Percentiles rank a stretch among this genome's conserved stretches.
phyloP scores from a whole-genome alignment of 2,329 filamentous ascomycete genomes.

The Zymoseptoria brevis region DNA sequence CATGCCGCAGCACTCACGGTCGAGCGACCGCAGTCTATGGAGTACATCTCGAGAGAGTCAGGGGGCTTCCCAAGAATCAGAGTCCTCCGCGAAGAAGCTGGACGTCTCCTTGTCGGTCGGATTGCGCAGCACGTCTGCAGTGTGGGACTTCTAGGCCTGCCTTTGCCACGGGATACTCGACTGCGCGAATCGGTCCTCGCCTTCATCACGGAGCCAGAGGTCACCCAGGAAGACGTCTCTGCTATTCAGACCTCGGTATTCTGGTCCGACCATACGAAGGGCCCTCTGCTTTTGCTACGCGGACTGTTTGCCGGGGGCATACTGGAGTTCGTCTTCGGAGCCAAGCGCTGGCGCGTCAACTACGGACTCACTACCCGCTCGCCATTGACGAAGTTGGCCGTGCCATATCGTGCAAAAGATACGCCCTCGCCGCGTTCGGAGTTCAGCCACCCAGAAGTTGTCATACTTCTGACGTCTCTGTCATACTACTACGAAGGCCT shows the following conservation, averaged over 20 bases:
- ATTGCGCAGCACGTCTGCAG: not conserved
- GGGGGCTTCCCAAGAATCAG: slow-evolving; percentile 48
- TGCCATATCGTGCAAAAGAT: slow-evolving; percentile 61
- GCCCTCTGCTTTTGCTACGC: slow-evolving; percentile 44
- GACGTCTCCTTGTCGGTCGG: not conserved
- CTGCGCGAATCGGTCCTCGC: slow-evolving; percentile 9
- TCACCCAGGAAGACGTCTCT: not conserved
- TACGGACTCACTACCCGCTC: slow-evolving; percentile 44
- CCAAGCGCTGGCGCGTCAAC: slow-evolving; percentile 60
- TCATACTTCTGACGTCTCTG: slow-evolving; percentile 57
- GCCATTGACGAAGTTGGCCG: slow-evolving; percentile 47
- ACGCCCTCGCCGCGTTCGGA: slow-evolving; percentile 55
- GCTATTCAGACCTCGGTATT: not conserved
- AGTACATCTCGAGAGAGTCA: slow-evolving; percentile 7
- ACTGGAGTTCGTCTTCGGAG: slow-evolving; percentile 50
- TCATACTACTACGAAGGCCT: slow-evolving; percentile 60
- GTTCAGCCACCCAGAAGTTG: slow-evolving; percentile 61
- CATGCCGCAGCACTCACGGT: not conserved
- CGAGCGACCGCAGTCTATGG: not conserved
- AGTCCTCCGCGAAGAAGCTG: slow-evolving; percentile 40
- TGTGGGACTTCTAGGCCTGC: slow-evolving; percentile 9
- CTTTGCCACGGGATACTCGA: slow-evolving; percentile 5
- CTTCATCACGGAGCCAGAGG: slow-evolving; percentile 14
- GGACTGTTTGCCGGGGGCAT: slow-evolving; percentile 57
- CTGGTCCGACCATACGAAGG: slow-evolving; percentile 13